Percentiles rank a stretch among this genome's conserved stretches.
Evolutionary conservation across 306 rosid genomes (phyloP).

Genomic region (Citrullus colocynthis): DNA sequence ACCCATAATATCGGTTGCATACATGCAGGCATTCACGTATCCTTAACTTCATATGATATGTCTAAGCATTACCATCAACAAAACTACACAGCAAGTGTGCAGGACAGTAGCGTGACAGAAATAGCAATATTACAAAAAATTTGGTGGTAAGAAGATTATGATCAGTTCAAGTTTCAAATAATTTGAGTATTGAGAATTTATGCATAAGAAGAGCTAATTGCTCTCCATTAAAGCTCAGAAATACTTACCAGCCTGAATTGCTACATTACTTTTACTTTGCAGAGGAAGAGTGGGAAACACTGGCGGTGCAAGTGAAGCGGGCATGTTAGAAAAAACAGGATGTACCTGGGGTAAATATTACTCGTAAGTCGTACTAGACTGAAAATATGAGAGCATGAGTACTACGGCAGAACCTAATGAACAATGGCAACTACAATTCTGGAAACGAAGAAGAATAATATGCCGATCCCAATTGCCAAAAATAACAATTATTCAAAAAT

Average conservation of each 20-base stretch:
- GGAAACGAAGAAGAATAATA: background rate
- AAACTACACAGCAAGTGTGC: background rate
- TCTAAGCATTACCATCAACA: background rate
- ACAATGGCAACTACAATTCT: background rate
- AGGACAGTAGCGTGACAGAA: background rate
- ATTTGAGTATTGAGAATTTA: background rate
- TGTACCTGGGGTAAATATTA: background rate
- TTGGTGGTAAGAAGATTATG: background rate
- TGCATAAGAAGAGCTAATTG: background rate
- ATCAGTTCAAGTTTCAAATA: background rate
- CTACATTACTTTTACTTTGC: constrained; percentile 7
- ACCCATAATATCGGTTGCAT: background rate
- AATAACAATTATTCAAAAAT: background rate
- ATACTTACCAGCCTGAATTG: constrained; percentile 14
- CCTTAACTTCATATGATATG: background rate
- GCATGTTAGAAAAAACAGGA: background rate
- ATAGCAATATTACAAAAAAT: background rate
- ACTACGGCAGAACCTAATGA: background rate
- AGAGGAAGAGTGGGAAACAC: constrained; percentile 1
- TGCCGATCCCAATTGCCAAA: background rate
- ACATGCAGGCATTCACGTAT: background rate
- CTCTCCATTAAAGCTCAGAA: constrained; percentile 5
- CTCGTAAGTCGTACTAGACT: background rate
- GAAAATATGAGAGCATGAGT: background rate
- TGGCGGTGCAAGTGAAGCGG: background rate